Evolutionary conservation across 2,329 filamentous ascomycete species (phyloP).

Genomic region (Exophiala alcalophila): DNA sequence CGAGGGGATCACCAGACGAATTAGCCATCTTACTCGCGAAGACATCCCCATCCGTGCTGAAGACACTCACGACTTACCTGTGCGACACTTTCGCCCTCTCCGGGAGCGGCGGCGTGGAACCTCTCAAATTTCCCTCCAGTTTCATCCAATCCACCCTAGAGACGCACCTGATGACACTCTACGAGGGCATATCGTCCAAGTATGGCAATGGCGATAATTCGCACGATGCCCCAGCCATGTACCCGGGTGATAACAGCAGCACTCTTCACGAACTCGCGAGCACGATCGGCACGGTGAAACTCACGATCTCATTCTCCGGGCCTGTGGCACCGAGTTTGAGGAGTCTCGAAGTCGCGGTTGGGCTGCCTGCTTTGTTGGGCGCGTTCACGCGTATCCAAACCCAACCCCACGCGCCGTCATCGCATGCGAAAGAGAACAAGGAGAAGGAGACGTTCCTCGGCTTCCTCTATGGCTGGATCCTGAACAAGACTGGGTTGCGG

Average conservation of each 20-base stretch:
- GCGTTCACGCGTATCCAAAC: too few species aligned
- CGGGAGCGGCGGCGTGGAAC: constrained; percentile 11
- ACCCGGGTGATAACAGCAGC: too few species aligned
- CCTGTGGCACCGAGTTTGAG: constrained; percentile 25
- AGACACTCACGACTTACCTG: constrained; percentile 17
- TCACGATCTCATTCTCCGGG: constrained; percentile 22
- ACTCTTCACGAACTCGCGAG: constrained; percentile 4
- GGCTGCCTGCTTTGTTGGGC: too few species aligned
- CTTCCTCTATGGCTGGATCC: constrained; percentile 13
- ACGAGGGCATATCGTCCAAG: too few species aligned
- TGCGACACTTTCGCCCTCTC: constrained; percentile 15
- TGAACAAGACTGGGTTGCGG: constrained; percentile 13
- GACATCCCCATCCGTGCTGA: constrained; percentile 10
- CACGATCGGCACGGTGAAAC: constrained; percentile 22
- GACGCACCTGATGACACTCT: constrained; percentile 13
- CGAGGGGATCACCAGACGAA: too few species aligned
- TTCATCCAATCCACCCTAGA: constrained; percentile 18
- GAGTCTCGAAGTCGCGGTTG: constrained; percentile 24
- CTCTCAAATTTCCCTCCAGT: constrained; percentile 17
- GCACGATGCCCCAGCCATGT: neutral
- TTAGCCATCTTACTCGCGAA: constrained; percentile 21
- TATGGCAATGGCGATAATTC: too few species aligned
- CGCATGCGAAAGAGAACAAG: too few species aligned
- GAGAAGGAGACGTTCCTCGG: constrained; percentile 10
- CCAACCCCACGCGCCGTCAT: too few species aligned